Evolutionary conservation across 345 rosid species (phyloP), one percentile per base, ranked within the genome.

Genomic region (Rhodamnia rubescens): DNA sequence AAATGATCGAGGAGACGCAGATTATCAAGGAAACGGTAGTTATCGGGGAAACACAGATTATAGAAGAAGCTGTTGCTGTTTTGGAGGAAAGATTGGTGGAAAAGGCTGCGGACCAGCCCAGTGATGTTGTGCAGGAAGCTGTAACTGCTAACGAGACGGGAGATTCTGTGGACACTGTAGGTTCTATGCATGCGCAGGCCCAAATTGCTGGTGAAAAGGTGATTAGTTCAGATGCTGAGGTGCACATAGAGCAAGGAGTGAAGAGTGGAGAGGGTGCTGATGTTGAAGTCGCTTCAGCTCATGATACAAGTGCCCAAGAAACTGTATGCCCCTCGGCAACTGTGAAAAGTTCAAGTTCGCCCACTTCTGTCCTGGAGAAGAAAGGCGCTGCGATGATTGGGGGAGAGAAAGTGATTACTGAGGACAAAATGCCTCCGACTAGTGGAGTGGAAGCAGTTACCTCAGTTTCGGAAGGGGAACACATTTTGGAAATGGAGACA

Each of bases 401-500:
- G 80, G 93, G 88, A 83, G 91, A n/a, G 83, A 84, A 64, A 83
- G 85, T 85, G 88, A 90, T 87, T 89, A 56, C 87, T 16, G 80
- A 74, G 74, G 87, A 83, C 20, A 49, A 74, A 83, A 53, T 75
- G 29, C 69, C 85, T 27, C 32, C 56, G 32, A 44, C 85, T 82
- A 56, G 69, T 59, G 85, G 86, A 80, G 52, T 13, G 81, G 69
- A 74, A 81, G 58, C 83, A 87, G 86, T 84, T 36, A 8, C 78
- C 78, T 69, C 78, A 69, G 78, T 69, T 69, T 69, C 78, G 61
- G 86, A 80, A 40, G 88, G 42, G n/a, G 55, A 84, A 44, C 83
- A 84, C 40, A 85, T 86, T 83, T 91, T 89, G 83, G 87, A 58
- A 87, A 91, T 86, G 80, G 90, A 90, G 59, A 88, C 83, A 78